Base-by-base conservation (phyloP, 1,139 yeast species). In the Hemisphaericaspora xylofermentans region DNA sequence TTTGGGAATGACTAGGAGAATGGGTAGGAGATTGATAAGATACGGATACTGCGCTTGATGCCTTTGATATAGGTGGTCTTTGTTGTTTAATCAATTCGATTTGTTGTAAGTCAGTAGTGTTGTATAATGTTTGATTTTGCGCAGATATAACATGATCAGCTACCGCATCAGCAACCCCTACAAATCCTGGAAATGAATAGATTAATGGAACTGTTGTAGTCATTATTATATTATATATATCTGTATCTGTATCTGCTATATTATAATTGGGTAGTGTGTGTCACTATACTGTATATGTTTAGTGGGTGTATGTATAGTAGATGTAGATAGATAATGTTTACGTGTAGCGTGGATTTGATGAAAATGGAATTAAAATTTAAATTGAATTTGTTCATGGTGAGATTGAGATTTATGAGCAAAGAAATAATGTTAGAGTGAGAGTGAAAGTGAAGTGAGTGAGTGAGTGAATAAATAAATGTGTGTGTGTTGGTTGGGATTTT, bases 131-230 rank as follows among this genome's bases (percentile, higher is more conserved):
- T 54, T 74, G 66, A 57, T 88, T 84, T 65, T 93, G 98, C 12
- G 91, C 85, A 32, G 82, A 74, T 35, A 89, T 78, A 42, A 91
- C 82, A 58, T 88, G 89, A 57, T 88, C 93, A 1, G 96, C 97
- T 33, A 91, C 96, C 18, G 96, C 96, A 44, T 87, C 95, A 3
- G 97, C 96, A 27, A 89, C 97, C 16, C 89, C 95, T 26, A 82
- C 71, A 57, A 88, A 84, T 63, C 85, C 95, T 35, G 91, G 95
- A 61, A 89, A 89, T 37, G 96, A 87, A 71, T 86, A 88, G 41
- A 89, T 84, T 50, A 88, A 82, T 21, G 97, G 97, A 29, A 89
- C 96, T 8, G 95, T 86, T 10, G 96, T 87, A 2, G 96, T 88
- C 96, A 88, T 88, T 26, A 8, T 24, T 24, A n/a, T n/a, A n/a